These are phyloP conservation scores for Saccharomycopsis babjevae DNA, from an alignment of 805 yeast genomes.

Conservation along the genomic window DNA sequence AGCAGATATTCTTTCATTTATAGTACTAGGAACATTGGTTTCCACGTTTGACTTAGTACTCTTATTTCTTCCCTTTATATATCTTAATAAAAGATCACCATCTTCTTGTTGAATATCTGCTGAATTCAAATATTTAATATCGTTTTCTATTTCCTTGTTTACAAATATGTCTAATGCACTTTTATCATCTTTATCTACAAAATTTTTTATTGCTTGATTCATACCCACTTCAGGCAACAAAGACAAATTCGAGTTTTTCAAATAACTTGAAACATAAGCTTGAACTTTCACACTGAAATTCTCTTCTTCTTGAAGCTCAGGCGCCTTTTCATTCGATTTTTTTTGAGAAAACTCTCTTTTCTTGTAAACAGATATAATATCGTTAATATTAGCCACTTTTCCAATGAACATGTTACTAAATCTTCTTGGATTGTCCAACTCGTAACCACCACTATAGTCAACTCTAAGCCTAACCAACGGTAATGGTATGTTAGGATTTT, in stretches of 20 bases:
- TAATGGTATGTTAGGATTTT: conserved; percentile 35
- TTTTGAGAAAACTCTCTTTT: conserved; percentile 29
- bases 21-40: neutral
- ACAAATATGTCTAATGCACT: conserved; percentile 55
- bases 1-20: neutral
- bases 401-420: conserved; percentile 89
- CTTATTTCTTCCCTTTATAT: conserved; percentile 1
- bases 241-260: conserved; percentile 53
- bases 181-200: conserved; percentile 78
- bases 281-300: conserved; percentile 40
- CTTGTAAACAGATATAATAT: conserved; percentile 63
- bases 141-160: conserved; percentile 43
- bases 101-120: conserved; percentile 11
- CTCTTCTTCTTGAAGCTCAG: conserved; percentile 26
- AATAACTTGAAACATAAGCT: conserved; percentile 49
- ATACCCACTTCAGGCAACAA: conserved; percentile 70
- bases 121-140: conserved; percentile 37
- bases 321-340: conserved; percentile 15
- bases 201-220: conserved; percentile 58
- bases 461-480: conserved; percentile 79
- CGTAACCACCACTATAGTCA: conserved; percentile 84
- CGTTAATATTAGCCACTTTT: conserved; percentile 81
- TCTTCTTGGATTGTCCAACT: conserved; percentile 82
- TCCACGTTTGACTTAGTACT: neutral
- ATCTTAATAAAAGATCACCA: conserved; percentile 3